Percentiles rank a stretch among this genome's conserved stretches.
These are phyloP conservation scores for Cymodocea nodosa DNA, from an alignment of 116 monocot species.

Conservation along the genomic window DNA sequence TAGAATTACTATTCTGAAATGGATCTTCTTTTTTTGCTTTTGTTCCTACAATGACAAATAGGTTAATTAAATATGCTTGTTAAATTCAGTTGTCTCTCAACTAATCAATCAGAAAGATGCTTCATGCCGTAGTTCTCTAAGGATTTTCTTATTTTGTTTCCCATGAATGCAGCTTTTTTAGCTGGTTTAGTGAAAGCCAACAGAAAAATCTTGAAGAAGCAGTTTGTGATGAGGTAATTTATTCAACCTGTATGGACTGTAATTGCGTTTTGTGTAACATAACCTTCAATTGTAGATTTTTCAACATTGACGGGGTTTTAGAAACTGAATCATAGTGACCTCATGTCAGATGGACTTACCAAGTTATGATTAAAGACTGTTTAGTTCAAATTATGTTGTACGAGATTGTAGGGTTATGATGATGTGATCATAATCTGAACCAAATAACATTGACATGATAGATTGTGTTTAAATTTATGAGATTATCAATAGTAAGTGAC, in stretches of 20 bases:
- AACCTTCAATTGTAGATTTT: neutral
- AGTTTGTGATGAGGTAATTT: constrained; percentile 48
- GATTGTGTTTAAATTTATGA: no score
- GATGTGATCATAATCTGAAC: no score
- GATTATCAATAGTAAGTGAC: no score
- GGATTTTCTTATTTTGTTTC: neutral
- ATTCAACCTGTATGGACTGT: neutral
- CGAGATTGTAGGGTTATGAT: neutral
- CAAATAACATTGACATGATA: no score
- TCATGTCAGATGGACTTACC: no score
- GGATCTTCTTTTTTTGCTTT: no score
- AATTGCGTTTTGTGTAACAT: neutral
- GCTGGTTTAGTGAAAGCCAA: constrained; percentile 58
- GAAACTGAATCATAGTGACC: neutral
- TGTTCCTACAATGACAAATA: no score
- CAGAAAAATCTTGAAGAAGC: constrained; percentile 30
- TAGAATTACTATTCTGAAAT: no score
- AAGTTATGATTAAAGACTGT: neutral
- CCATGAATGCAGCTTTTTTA: constrained; percentile 26
- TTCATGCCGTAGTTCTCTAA: no score
- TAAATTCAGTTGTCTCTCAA: no score
- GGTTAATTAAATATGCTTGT: no score
- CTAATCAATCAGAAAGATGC: no score
- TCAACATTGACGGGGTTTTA: neutral
- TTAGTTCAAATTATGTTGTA: neutral